Evolutionary conservation across 73 alveolate genomes (phyloP), one percentile per base, ranked within the genome.

Genomic region (Paramecium bursaria): DNA sequence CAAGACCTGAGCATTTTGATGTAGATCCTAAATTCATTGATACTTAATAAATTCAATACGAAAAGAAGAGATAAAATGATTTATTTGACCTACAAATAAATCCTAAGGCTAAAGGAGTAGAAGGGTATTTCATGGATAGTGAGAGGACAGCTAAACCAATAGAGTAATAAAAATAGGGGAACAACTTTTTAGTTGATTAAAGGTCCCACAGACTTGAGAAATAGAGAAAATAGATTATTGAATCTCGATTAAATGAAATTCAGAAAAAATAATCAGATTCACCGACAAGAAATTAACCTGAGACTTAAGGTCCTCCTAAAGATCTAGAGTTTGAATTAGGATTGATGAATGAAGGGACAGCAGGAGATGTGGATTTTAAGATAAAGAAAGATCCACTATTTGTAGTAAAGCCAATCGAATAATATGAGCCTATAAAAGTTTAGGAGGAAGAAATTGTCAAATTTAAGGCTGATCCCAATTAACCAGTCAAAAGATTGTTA

Each of bases 391-490:
- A 94, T 74, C 89, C 96, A 29, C 88, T 96, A 19, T 92, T 90
- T 93, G 99, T 96, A 25, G 95, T 76, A 3, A 96, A 96, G 82
- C 99, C 99, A 17, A 93, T 96, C 51, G 96, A 94, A 23, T 90
- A 91, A 74, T 96, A 96, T 87, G 99, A 96, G 85, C 99, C 99
- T 50, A 22, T 74, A 39, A 60, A 33, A 29, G 15, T 46, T 35
- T 23, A 52, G 51, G 48, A 86, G 29, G 88, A 74, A 48, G 76
- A 79, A 53, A 31, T 79, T 46, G 74, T 76, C 48, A 74, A 53
- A 11, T 48, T 49, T 39, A 88, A 91, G 22, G 86, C 88, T 27
- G 91, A 87, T 19, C 93, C 92, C 25, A 85, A 79, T 61, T 61
- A 67, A 50, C 86, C 91, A 15, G 90, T 92, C 30, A 90, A 73